Evolutionary conservation across 2,329 filamentous ascomycete species (phyloP), one percentile per base, ranked within the genome.

Genomic region (Cytospora chrysosperma): DNA sequence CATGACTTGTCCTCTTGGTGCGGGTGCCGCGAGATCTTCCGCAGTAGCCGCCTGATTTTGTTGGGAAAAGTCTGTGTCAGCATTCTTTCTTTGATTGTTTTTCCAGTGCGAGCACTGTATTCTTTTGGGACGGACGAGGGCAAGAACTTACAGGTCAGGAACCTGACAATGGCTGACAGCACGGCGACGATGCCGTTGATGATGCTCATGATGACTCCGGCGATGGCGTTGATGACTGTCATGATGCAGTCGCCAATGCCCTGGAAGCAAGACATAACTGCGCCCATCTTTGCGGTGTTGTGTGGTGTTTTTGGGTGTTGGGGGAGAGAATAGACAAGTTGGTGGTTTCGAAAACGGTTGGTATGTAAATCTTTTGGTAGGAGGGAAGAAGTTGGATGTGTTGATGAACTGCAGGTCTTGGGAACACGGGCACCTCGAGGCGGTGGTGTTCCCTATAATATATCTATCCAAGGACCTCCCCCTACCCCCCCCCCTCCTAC

Each of bases 91-190:
- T 34, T 21, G 19, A 9, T 49, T 26, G 26, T 8, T 1, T 26
- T n/a, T n/a, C n/a, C n/a, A n/a, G n/a, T n/a, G 24, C 2, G 37
- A 3, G 21, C 13, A 19, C 4, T 40, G 17, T 9, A 30, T 5
- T 9, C 3, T 15, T 15, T 2, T 24, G 49, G 17, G 27, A 52
- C 2, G 2, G 13, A 24, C 13, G 21, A 15, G 9, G 4, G 1
- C 10, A 6, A 32, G n/a, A 24, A 59, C 64, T 66, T 53, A 66
- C 83, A 86, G 58, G 82, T 85, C 59, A 91, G 75, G 79, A 85
- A 91, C 67, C 81, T 81, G 75, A 91, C 84, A 74, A 91, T 80
- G 75, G 89, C 86, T 73, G 84, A 82, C 75, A 87, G 81, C 76
- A 91, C 80, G 63, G 81, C 75, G 67, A 90, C 86, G 70, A 91